Conservation (phyloP, 2,329 filamentous ascomycete genomes). For the Ceratocystis ficicola region DNA sequence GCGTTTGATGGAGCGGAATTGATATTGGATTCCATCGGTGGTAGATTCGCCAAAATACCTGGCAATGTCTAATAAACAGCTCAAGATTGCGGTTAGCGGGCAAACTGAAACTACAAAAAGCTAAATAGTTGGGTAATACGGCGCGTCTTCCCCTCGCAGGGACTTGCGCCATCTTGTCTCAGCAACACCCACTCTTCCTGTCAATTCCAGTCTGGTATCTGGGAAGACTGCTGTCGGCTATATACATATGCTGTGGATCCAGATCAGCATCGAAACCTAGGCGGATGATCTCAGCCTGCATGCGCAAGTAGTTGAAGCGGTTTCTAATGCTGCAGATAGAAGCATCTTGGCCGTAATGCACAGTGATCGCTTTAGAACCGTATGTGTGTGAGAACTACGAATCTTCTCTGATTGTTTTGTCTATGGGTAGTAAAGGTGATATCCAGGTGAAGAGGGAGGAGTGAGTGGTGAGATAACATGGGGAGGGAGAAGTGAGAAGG, state of each 20-base stretch:
- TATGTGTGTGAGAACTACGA: not conserved
- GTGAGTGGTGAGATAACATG: too few relatives aligned
- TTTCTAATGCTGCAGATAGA: slow-evolving; percentile 39
- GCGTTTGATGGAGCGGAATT: slow-evolving; percentile 45
- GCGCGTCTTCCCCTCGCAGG: not conserved
- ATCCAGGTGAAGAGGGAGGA: not conserved
- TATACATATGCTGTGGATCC: slow-evolving; percentile 35
- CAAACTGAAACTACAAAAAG: not conserved
- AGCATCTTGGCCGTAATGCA: slow-evolving; percentile 40
- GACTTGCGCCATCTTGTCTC: not conserved
- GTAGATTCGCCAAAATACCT: slow-evolving; percentile 50
- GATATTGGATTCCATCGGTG: slow-evolving; percentile 45
- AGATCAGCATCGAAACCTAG: slow-evolving; percentile 29
- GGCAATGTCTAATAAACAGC: slow-evolving; percentile 38
- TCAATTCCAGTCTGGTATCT: slow-evolving; percentile 32
- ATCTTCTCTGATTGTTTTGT: not conserved
- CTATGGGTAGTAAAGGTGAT: too few relatives aligned
- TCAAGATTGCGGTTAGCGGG: not conserved
- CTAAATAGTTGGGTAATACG: not conserved
- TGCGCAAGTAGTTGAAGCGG: slow-evolving; percentile 38
- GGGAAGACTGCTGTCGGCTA: slow-evolving; percentile 30
- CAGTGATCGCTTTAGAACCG: slow-evolving; percentile 34
- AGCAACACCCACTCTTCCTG: slow-evolving; percentile 32
- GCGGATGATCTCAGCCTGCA: slow-evolving; percentile 33
- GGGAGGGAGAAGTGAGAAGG: not conserved